Conservation (phyloP, 257 asterid genomes). For the Solanum infundibuliforme region DNA sequence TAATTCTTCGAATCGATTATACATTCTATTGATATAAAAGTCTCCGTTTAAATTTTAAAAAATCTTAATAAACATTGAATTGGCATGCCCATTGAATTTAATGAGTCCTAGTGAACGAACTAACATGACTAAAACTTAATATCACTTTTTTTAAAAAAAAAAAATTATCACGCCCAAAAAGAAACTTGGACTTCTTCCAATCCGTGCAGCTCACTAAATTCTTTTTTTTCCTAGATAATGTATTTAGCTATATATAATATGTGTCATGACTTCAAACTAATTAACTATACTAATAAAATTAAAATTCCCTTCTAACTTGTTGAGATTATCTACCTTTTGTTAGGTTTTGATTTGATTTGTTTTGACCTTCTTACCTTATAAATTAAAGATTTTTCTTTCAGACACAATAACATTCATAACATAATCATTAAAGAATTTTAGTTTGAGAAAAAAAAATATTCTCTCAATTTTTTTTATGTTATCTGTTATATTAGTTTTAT, state of each 20-base stretch:
- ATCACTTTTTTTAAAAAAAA: background rate
- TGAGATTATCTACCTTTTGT: background rate
- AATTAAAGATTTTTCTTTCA: background rate
- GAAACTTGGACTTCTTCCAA: background rate
- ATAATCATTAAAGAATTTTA: background rate
- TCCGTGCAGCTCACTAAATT: background rate
- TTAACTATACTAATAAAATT: background rate
- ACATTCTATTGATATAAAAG: background rate
- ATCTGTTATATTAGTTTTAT: too few relatives aligned
- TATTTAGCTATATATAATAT: background rate
- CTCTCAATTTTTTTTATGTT: background rate
- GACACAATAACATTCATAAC: background rate
- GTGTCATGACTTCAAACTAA: background rate
- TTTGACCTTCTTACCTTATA: background rate
- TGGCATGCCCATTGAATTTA: background rate
- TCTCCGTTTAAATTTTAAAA: background rate
- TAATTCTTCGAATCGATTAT: background rate
- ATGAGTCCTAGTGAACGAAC: background rate
- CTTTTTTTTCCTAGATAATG: background rate
- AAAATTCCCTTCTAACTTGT: background rate
- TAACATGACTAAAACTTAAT: background rate
- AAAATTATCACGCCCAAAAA: background rate
- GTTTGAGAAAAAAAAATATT: background rate
- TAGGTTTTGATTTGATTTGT: background rate
- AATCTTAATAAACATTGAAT: background rate